Percentiles rank a stretch among this genome's conserved stretches.
Conservation (phyloP, 805 yeast species). For the Suhomyces sp. region DNA sequence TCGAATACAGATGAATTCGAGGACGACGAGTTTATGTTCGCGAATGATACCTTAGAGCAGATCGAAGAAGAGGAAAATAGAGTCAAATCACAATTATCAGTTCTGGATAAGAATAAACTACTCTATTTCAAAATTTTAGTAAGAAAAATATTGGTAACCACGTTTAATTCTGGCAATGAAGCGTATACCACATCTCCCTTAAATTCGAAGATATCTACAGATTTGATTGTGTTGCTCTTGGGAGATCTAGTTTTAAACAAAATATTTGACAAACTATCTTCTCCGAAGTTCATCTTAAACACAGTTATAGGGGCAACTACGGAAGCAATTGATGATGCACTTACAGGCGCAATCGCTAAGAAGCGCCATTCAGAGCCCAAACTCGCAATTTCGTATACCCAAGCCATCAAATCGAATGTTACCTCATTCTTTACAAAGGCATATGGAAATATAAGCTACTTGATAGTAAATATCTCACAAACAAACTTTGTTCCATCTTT, state of each 20-base stretch:
- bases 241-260: slow-evolving; percentile 30
- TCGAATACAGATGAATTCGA: not conserved
- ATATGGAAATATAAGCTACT: slow-evolving; percentile 1
- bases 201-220: slow-evolving; percentile 24
- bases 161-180: slow-evolving; percentile 12
- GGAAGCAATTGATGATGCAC: slow-evolving; percentile 5
- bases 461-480: slow-evolving; percentile 2
- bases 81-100: not conserved
- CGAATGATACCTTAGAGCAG: slow-evolving; percentile 5
- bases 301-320: slow-evolving; percentile 11
- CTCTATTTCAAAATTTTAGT: slow-evolving; percentile 25
- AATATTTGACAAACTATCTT: slow-evolving; percentile 21
- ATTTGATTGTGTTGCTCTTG: slow-evolving; percentile 23
- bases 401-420: not conserved
- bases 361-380: not conserved
- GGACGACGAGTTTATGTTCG: slow-evolving; percentile 1
- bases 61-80: not conserved
- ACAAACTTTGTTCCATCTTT: not conserved
- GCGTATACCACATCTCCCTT: slow-evolving; percentile 12
- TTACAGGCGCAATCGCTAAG: slow-evolving; percentile 1
- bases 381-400: too few species aligned
- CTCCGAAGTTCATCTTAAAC: slow-evolving; percentile 26
- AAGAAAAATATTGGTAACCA: slow-evolving; percentile 18
- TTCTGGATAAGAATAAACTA: slow-evolving; percentile 6
- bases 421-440: not conserved